These are phyloP conservation scores for Phaeomoniella chlamydospora DNA, from an alignment of 2,329 filamentous ascomycete species.

Conservation along the genomic window DNA sequence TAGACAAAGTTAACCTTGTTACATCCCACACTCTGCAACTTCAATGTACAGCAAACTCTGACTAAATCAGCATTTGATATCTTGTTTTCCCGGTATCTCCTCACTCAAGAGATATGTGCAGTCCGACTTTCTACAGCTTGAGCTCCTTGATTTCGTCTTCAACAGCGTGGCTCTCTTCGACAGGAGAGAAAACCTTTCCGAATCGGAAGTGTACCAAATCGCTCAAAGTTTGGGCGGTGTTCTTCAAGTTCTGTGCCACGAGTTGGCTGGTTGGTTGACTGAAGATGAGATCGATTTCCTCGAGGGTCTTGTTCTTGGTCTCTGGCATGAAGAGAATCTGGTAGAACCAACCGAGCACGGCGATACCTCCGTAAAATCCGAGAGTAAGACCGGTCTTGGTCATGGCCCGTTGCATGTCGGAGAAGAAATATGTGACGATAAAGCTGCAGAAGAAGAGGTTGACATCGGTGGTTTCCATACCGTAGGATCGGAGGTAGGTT, in stretches of 20 bases:
- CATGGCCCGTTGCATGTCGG: slow-evolving; percentile 55
- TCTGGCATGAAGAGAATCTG: slow-evolving; percentile 64
- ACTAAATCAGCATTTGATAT: no score
- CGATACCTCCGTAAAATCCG: slow-evolving; percentile 63
- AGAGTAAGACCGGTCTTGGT: slow-evolving; percentile 49
- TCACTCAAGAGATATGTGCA: no score
- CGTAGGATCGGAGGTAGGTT: slow-evolving; percentile 57
- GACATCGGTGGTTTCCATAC: slow-evolving; percentile 56
- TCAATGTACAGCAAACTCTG: no score
- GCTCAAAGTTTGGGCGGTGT: slow-evolving; percentile 26
- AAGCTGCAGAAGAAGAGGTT: slow-evolving; percentile 58
- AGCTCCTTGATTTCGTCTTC: no score
- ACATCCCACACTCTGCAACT: no score
- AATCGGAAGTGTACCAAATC: slow-evolving; percentile 29
- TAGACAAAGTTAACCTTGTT: no score
- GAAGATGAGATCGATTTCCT: slow-evolving; percentile 59
- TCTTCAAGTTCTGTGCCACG: slow-evolving; percentile 42
- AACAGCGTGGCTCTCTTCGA: slow-evolving; percentile 4
- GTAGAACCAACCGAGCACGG: slow-evolving; percentile 55
- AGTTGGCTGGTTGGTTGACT: slow-evolving; percentile 47
- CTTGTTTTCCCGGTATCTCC: no score
- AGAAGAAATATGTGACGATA: slow-evolving; percentile 64
- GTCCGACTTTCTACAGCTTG: no score
- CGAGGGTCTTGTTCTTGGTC: slow-evolving; percentile 55
- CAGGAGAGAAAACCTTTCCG: slow-evolving; percentile 30